A percentile compares a stretch with the other conserved stretches of the same genome.
Evolutionary conservation across 1,284 basidiomycete species (phyloP).

Genomic region (Agroathelia rolfsii): DNA sequence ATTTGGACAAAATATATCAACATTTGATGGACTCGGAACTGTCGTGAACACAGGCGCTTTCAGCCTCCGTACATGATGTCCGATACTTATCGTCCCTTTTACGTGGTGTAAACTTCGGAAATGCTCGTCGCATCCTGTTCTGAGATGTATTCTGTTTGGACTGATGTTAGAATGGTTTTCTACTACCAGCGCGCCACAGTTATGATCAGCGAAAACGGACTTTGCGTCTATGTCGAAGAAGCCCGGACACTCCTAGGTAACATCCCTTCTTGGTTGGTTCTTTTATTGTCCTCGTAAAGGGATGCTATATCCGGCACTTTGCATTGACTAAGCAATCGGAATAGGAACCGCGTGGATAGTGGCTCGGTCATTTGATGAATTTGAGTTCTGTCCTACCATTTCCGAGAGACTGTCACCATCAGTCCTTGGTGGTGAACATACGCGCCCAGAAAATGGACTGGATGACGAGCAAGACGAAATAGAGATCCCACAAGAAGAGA

Average conservation of each 20-base stretch:
- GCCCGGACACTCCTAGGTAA: slow-evolving; percentile 68
- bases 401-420: too few relatives aligned
- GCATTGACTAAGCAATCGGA: background rate
- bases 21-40: too few relatives aligned
- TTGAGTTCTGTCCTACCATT: slow-evolving; percentile 30
- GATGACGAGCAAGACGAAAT: slow-evolving; percentile 19
- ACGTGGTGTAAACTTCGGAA: slow-evolving; percentile 69
- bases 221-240: slow-evolving; percentile 85
- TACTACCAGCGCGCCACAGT: slow-evolving; percentile 64
- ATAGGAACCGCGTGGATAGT: slow-evolving; percentile 83
- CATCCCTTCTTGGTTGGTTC: slow-evolving; percentile 14
- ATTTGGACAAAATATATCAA: too few relatives aligned
- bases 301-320: background rate
- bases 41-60: slow-evolving; percentile 59
- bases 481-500: slow-evolving; percentile 21
- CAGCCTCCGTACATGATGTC: slow-evolving; percentile 70
- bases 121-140: slow-evolving; percentile 42
- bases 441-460: slow-evolving; percentile 10
- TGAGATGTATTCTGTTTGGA: slow-evolving; percentile 5
- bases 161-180: slow-evolving; percentile 9
- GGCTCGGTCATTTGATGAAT: slow-evolving; percentile 71
- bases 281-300: background rate
- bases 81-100: slow-evolving; percentile 66
- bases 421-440: too few relatives aligned
- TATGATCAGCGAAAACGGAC: slow-evolving; percentile 56